A percentile compares a stretch with the other conserved stretches of the same genome.
These are phyloP conservation scores for Fraxinus nigra DNA, from an alignment of 305 asterid genomes.

Conservation along the genomic window DNA sequence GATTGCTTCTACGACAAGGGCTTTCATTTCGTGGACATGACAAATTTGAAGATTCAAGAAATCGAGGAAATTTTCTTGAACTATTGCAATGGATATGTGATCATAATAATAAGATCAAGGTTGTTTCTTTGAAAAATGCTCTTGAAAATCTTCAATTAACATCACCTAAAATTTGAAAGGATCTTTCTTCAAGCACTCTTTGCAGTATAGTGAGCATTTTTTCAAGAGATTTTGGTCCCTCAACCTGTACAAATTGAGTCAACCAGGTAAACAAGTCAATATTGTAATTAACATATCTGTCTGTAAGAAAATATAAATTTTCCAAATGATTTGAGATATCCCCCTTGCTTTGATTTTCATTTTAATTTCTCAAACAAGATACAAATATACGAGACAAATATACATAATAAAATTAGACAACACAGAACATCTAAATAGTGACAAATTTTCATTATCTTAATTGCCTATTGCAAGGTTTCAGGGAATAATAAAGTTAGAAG, in stretches of 20 bases:
- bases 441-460: not conserved
- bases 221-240: constrained; percentile 87
- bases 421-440: not conserved
- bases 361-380: not conserved
- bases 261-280: not conserved
- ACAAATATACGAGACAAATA: not conserved
- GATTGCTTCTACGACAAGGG: too few species aligned
- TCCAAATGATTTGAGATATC: not conserved
- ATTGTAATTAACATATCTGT: not conserved
- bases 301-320: not conserved
- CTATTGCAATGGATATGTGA: too few species aligned
- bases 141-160: too few species aligned
- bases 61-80: too few species aligned
- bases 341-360: not conserved
- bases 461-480: not conserved
- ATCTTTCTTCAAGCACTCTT: constrained; percentile 77
- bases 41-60: too few species aligned
- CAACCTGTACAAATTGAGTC: constrained; percentile 47
- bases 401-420: not conserved
- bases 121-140: too few species aligned
- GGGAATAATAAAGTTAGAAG: not conserved
- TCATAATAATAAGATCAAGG: too few species aligned
- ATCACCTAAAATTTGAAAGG: too few species aligned
- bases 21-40: too few species aligned
- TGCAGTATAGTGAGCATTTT: constrained; percentile 26